These are phyloP conservation scores for Sugiyamaella lignohabitans DNA, from an alignment of 805 yeast species.

Conservation along the genomic window DNA sequence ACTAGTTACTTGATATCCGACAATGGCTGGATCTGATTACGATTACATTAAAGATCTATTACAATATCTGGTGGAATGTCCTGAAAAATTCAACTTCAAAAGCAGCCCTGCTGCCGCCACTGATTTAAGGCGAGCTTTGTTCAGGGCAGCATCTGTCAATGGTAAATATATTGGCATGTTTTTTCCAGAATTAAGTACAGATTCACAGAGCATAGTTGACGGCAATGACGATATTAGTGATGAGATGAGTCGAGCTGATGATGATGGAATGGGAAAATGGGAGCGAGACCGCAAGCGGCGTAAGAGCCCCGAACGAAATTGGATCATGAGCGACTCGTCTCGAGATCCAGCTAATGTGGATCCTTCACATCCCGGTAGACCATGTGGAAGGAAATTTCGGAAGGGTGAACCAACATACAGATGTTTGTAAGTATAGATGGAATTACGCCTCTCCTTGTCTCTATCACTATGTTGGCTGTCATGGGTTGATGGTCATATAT, in stretches of 20 bases:
- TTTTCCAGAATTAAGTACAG: slow-evolving; percentile 30
- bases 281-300: not conserved
- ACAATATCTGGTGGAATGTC: slow-evolving; percentile 26
- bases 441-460: not conserved
- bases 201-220: slow-evolving; percentile 14
- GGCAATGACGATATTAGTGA: slow-evolving; percentile 22
- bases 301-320: slow-evolving; percentile 12
- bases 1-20: too few species aligned
- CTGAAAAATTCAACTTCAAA: slow-evolving; percentile 24
- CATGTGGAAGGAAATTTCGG: slow-evolving; percentile 66
- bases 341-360: slow-evolving; percentile 18
- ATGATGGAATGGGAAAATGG: slow-evolving; percentile 9
- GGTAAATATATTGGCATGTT: slow-evolving; percentile 38
- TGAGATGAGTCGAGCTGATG: slow-evolving; percentile 21
- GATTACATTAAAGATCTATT: not conserved
- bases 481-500: too few species aligned
- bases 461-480: too few species aligned
- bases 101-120: slow-evolving; percentile 23
- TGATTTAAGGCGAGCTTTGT: slow-evolving; percentile 38
- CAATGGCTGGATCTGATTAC: not conserved
- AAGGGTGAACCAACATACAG: slow-evolving; percentile 79
- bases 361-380: slow-evolving; percentile 51
- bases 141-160: slow-evolving; percentile 37
- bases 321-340: slow-evolving; percentile 20
- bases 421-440: slow-evolving; percentile 37